phyloP scores from a whole-genome alignment of 257 asterid genomes.

The Haberlea rhodopensis region DNA sequence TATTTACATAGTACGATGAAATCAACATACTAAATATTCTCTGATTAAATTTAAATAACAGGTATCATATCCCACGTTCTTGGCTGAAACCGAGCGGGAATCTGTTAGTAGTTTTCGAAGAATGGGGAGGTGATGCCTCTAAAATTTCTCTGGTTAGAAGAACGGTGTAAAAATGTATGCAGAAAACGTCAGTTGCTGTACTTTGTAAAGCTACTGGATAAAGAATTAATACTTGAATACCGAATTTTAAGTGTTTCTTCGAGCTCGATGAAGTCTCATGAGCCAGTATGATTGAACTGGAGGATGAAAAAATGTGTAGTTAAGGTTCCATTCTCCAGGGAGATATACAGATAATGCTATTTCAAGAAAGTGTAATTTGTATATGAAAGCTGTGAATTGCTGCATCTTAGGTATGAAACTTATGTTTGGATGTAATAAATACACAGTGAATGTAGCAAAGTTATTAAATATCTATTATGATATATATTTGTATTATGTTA shows the following conservation, averaged over 20 bases:
- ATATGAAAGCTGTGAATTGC: not conserved
- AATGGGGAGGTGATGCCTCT: constrained; percentile 76
- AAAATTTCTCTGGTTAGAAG: constrained; percentile 56
- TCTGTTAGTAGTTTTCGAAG: constrained; percentile 71
- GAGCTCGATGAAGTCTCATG: not conserved
- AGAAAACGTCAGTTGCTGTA: not conserved
- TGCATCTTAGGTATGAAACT: not conserved
- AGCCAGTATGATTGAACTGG: constrained; percentile 7
- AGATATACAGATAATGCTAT: constrained; percentile 14
- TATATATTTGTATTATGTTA: no score
- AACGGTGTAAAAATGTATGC: constrained; percentile 24
- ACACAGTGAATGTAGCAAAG: no score
- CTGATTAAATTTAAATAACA: constrained; percentile 25
- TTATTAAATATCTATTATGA: no score
- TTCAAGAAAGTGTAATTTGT: constrained; percentile 11
- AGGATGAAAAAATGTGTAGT: constrained; percentile 32
- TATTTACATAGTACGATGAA: not conserved
- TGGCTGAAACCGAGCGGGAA: constrained; percentile 77
- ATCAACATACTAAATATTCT: not conserved
- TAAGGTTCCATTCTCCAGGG: constrained; percentile 22
- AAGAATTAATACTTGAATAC: not conserved
- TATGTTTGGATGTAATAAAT: not conserved
- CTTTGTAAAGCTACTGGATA: constrained; percentile 10
- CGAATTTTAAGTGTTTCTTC: not conserved
- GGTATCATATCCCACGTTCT: constrained; percentile 85